Conservation (phyloP, 306 rosid genomes). For the Herpetospermum pedunculosum region DNA sequence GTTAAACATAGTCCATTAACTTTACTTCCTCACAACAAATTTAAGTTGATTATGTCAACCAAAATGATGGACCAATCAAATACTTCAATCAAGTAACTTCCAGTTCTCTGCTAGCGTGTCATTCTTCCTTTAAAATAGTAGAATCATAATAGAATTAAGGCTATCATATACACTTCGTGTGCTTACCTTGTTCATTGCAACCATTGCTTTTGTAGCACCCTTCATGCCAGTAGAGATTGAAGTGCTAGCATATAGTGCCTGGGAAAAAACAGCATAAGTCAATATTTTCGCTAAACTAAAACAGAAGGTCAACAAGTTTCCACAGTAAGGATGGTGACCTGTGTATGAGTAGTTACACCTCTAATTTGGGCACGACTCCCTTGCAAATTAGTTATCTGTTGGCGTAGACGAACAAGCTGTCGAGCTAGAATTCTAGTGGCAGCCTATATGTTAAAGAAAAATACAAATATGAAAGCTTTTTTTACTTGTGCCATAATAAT, state of each 20-base stretch:
- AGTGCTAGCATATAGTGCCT: conserved; percentile 93
- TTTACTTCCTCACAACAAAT: not conserved
- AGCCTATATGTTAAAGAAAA: conserved; percentile 34
- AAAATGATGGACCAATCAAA: not conserved
- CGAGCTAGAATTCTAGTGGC: conserved; percentile 92
- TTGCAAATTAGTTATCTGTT: conserved; percentile 92
- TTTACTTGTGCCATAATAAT: not conserved
- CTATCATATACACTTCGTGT: not conserved
- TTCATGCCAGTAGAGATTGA: conserved; percentile 95
- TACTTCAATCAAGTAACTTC: not conserved
- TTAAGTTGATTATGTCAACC: not conserved
- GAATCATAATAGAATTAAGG: not conserved
- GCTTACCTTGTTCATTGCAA: conserved; percentile 84
- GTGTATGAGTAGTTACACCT: conserved; percentile 95
- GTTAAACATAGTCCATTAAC: not conserved
- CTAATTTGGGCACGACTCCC: conserved; percentile 98
- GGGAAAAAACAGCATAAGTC: conserved; percentile 12
- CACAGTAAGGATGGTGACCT: conserved; percentile 28
- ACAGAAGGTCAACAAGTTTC: not conserved
- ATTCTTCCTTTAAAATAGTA: not conserved
- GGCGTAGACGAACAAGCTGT: conserved; percentile 88
- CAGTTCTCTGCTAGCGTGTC: not conserved
- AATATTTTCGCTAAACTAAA: conserved; percentile 3
- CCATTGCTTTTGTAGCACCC: conserved; percentile 98
- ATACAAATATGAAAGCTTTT: not conserved